Percentiles rank a stretch among this genome's conserved stretches.
Evolutionary conservation across 768 basidiomycete genomes (phyloP).

Genomic region (Termitomyces heimii): DNA sequence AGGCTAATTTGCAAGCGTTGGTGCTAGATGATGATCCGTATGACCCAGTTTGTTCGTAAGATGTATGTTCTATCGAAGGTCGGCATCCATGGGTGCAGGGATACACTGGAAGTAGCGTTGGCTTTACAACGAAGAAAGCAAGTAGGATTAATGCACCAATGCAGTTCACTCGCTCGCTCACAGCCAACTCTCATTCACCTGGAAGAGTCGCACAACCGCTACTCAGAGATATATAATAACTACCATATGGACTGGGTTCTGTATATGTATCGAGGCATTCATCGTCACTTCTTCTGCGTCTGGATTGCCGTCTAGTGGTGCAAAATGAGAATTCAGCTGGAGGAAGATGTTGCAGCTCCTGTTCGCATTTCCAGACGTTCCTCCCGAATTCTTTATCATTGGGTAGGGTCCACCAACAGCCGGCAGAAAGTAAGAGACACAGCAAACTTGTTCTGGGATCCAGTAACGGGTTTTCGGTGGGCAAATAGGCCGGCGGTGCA

Average conservation of each 20-base stretch:
- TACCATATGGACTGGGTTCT: slow-evolving; percentile 43
- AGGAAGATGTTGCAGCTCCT: slow-evolving; percentile 19
- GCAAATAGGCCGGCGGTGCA: slow-evolving; percentile 36
- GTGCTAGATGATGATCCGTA: too few relatives aligned
- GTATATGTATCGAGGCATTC: slow-evolving; percentile 59
- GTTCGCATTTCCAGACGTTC: slow-evolving; percentile 40
- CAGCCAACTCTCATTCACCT: slow-evolving; percentile 72
- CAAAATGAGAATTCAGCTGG: slow-evolving; percentile 28
- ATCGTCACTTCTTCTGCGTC: slow-evolving; percentile 34
- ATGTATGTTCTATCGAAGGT: neutral
- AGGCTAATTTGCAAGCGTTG: too few relatives aligned
- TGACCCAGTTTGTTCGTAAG: too few relatives aligned
- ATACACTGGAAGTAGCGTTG: slow-evolving; percentile 30
- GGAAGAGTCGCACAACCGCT: slow-evolving; percentile 63
- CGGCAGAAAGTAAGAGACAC: slow-evolving; percentile 41
- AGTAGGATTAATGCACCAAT: slow-evolving; percentile 33
- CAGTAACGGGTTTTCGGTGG: slow-evolving; percentile 46
- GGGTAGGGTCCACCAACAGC: slow-evolving; percentile 35
- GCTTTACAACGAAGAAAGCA: neutral
- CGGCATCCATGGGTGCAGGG: slow-evolving; percentile 44
- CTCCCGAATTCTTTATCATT: slow-evolving; percentile 42
- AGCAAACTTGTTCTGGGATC: slow-evolving; percentile 41
- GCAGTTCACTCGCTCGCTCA: slow-evolving; percentile 44
- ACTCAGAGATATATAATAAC: slow-evolving; percentile 29
- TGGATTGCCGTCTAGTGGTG: slow-evolving; percentile 31